Conservation (phyloP, 2,329 filamentous ascomycete species). For the Penicillium sp. region DNA sequence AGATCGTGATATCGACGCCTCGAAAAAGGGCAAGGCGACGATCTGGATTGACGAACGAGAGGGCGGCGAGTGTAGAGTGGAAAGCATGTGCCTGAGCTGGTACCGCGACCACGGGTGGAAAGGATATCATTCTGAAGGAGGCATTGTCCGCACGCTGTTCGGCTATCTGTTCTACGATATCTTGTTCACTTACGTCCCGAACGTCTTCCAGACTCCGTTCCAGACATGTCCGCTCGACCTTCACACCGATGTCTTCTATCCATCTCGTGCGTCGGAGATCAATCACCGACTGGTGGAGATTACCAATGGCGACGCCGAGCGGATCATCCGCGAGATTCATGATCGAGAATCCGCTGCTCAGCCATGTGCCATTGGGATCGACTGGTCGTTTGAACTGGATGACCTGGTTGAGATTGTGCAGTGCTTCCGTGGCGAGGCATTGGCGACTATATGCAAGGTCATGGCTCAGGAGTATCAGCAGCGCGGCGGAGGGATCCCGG, state of each 20-base stretch:
- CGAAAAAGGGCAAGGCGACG: constrained; percentile 56
- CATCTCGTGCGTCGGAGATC: constrained; percentile 81
- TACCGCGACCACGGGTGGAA: constrained; percentile 87
- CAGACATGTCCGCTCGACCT: constrained; percentile 93
- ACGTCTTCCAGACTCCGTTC: constrained; percentile 94
- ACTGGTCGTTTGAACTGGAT: constrained; percentile 80
- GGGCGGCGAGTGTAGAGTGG: constrained; percentile 75
- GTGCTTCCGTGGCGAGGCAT: constrained; percentile 75
- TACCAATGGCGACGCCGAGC: constrained; percentile 72
- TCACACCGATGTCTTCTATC: constrained; percentile 89
- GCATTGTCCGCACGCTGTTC: constrained; percentile 87
- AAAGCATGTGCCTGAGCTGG: constrained; percentile 87
- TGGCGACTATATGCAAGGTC: constrained; percentile 85
- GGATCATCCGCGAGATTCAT: constrained; percentile 68
- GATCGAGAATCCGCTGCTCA: constrained; percentile 64
- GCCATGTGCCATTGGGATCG: constrained; percentile 86
- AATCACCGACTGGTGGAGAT: constrained; percentile 84
- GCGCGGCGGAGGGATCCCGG: constrained; percentile 82
- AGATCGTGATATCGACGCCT: constrained; percentile 53
- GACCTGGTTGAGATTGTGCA: constrained; percentile 76
- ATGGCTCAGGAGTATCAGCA: constrained; percentile 93
- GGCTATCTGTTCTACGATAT: constrained; percentile 91
- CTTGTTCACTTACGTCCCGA: constrained; percentile 87
- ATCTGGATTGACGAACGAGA: constrained; percentile 81
- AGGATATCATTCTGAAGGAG: constrained; percentile 89